Percentiles rank a stretch among this genome's conserved stretches.
These are phyloP conservation scores for Colletotrichum viniferum DNA, from an alignment of 2,329 filamentous ascomycete genomes.

Conservation along the genomic window DNA sequence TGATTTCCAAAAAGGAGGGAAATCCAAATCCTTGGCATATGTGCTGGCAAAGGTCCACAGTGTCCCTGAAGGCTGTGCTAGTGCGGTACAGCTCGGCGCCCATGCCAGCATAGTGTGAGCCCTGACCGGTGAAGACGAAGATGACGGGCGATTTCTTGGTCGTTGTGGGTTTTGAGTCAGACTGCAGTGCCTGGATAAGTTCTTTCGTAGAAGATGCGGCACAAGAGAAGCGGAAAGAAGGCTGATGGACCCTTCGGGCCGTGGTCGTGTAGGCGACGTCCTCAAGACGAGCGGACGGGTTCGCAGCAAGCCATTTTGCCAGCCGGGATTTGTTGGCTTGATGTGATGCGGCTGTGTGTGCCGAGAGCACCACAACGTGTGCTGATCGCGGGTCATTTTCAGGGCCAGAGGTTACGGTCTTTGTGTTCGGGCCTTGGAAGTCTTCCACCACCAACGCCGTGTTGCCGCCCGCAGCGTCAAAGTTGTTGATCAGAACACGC, in stretches of 20 bases:
- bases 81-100: slow-evolving; percentile 29
- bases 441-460: slow-evolving; percentile 26
- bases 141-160: slow-evolving; percentile 25
- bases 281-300: background rate
- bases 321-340: background rate
- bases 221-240: background rate
- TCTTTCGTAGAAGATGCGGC: background rate
- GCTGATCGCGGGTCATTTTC: background rate
- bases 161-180: background rate
- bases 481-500: slow-evolving; percentile 39
- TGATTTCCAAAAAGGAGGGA: slow-evolving; percentile 40
- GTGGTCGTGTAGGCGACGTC: slow-evolving; percentile 3
- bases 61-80: slow-evolving; percentile 30
- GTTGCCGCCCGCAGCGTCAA: slow-evolving; percentile 34
- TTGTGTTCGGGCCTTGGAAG: background rate
- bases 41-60: slow-evolving; percentile 36
- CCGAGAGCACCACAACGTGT: background rate
- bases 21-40: slow-evolving; percentile 37
- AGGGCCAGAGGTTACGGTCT: accelerated
- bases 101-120: slow-evolving; percentile 35
- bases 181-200: background rate
- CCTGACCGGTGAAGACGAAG: slow-evolving; percentile 44
- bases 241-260: background rate
- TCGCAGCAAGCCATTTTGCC: background rate
- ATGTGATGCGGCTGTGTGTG: background rate